A percentile compares a stretch with the other conserved stretches of the same genome.
Evolutionary conservation across 2,329 filamentous ascomycete species (phyloP).

Genomic region (Didymella glomerata): DNA sequence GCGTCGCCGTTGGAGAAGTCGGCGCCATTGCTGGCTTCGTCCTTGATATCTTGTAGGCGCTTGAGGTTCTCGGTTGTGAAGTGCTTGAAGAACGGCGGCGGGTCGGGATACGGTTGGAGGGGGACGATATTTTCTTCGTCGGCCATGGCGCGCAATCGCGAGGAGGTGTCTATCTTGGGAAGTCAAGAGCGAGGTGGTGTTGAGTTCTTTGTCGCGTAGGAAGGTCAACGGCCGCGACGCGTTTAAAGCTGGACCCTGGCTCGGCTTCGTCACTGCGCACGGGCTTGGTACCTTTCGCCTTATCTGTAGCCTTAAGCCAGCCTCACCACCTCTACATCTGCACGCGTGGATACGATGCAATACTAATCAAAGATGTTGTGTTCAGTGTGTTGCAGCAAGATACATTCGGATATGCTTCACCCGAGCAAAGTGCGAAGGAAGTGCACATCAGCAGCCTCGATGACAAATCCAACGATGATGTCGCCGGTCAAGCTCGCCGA

Average conservation of each 20-base stretch:
- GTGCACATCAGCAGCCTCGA: constrained; percentile 3
- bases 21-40: constrained; percentile 34
- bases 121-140: constrained; percentile 29
- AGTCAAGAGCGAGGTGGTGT: background rate
- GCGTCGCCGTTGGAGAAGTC: constrained; percentile 25
- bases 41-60: constrained; percentile 63
- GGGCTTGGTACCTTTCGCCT: background rate
- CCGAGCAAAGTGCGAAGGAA: background rate
- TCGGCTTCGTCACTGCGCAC: constrained; percentile 6
- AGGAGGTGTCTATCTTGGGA: too few species aligned
- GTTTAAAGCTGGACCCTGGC: constrained; percentile 10
- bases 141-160: constrained; percentile 21
- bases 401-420: too few species aligned
- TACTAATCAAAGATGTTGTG: background rate
- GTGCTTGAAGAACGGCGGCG: constrained; percentile 87
- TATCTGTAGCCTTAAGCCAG: background rate
- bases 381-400: background rate
- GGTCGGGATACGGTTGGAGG: constrained; percentile 73
- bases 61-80: constrained; percentile 81
- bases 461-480: constrained; percentile 21
- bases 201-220: constrained; percentile 1
- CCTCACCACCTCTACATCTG: background rate
- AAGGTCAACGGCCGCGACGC: constrained; percentile 4
- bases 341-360: background rate
- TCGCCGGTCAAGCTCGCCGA: background rate